Percentiles rank a stretch among this genome's conserved stretches.
Conservation (phyloP, 768 basidiomycete species). For the Phylloporus rhodoxanthus region DNA sequence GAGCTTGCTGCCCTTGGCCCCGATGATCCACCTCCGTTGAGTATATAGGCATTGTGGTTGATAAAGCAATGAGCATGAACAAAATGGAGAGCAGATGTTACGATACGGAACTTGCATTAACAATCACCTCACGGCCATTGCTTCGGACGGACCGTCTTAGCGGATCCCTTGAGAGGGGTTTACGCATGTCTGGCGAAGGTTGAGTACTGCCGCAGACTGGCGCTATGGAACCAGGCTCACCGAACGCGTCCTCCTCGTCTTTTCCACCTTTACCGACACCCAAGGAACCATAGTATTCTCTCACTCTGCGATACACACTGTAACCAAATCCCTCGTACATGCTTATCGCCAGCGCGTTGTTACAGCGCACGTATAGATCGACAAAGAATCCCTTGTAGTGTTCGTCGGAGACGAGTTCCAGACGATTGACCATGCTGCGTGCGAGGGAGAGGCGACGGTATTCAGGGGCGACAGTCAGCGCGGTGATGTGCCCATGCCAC, state of each 20-base stretch:
- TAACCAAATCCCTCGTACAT: constrained; percentile 95
- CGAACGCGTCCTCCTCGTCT: constrained; percentile 88
- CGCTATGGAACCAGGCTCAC: constrained; percentile 41
- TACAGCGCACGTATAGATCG: constrained; percentile 91
- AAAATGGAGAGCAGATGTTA: constrained; percentile 16
- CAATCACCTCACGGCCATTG: constrained; percentile 70
- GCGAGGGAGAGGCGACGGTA: constrained; percentile 87
- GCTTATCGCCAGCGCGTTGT: constrained; percentile 73
- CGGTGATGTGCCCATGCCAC: constrained; percentile 95
- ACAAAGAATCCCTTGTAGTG: constrained; percentile 85
- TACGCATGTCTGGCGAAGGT: constrained; percentile 54
- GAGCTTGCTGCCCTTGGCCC: constrained; percentile 50
- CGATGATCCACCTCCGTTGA: constrained; percentile 40
- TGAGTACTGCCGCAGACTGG: not conserved
- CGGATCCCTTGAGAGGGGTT: constrained; percentile 61
- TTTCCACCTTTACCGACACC: constrained; percentile 69
- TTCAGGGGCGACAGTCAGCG: constrained; percentile 89
- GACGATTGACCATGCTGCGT: constrained; percentile 75
- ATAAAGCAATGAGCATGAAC: constrained; percentile 6
- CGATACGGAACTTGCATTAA: constrained; percentile 38
- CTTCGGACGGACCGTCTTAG: constrained; percentile 58
- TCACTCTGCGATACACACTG: constrained; percentile 84
- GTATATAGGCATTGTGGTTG: constrained; percentile 27
- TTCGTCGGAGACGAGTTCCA: constrained; percentile 81
- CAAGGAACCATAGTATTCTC: constrained; percentile 83